phyloP scores from a whole-genome alignment of 371 early-diverging fungal species.

The Encephalitozoon hellem region DNA sequence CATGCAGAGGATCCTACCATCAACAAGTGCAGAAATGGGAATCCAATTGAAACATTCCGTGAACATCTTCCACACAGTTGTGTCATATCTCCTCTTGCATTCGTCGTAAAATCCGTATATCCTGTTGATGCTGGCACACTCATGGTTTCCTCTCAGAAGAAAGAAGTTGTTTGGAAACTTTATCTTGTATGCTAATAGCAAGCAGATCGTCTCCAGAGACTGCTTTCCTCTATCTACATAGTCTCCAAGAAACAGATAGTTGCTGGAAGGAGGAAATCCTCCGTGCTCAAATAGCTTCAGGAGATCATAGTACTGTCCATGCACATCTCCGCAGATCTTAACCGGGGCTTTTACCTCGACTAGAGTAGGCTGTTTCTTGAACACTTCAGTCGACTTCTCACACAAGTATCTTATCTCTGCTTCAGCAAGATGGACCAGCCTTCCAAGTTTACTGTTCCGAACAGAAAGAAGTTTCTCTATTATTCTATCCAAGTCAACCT shows the following conservation, averaged over 20 bases:
- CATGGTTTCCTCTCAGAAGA: conserved; percentile 84
- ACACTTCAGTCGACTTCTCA: conserved; percentile 72
- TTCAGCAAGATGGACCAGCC: conserved; percentile 67
- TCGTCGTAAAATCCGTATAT: conserved; percentile 96
- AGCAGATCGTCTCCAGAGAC: conserved; percentile 79
- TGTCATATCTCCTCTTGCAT: conserved; percentile 81
- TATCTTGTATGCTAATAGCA: conserved; percentile 89
- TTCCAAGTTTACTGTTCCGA: conserved; percentile 79
- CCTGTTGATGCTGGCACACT: conserved; percentile 82
- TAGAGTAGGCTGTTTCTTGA: conserved; percentile 76
- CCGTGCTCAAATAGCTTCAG: conserved; percentile 54
- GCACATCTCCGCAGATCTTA: conserved; percentile 59
- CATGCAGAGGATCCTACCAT: conserved; percentile 81
- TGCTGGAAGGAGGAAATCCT: conserved; percentile 46
- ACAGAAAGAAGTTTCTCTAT: conserved; percentile 65
- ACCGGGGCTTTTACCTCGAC: conserved; percentile 72
- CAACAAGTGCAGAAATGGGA: conserved; percentile 87
- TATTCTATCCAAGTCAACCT: conserved; percentile 53
- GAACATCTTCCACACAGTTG: conserved; percentile 89
- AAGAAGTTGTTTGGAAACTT: conserved; percentile 82
- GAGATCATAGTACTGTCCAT: conserved; percentile 58
- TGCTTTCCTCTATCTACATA: conserved; percentile 84
- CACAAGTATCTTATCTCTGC: conserved; percentile 77
- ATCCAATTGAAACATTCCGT: conserved; percentile 91
- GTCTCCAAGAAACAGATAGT: conserved; percentile 59